Evolutionary conservation across 768 basidiomycete genomes (phyloP).

Genomic region (Guyanaporus albipodus): DNA sequence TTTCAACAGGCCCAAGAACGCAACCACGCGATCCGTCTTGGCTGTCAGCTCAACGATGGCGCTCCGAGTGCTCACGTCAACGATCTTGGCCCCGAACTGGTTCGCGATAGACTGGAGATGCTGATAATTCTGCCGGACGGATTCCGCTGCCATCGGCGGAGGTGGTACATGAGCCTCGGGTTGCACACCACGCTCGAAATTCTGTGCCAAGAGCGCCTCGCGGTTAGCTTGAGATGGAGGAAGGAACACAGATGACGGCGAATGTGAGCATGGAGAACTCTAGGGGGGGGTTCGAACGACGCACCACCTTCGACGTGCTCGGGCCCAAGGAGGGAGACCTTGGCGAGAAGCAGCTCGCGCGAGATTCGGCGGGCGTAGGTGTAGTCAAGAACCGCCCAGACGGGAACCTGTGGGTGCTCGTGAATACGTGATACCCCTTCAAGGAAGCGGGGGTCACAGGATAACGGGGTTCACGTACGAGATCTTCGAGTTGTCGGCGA

Average conservation of each 20-base stretch:
- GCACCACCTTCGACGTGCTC: constrained; percentile 94
- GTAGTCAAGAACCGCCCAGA: constrained; percentile 99
- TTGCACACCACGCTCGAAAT: constrained; percentile 64
- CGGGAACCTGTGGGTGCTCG: constrained; percentile 96
- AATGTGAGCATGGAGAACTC: constrained; percentile 9
- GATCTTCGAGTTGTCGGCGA: constrained; percentile 90
- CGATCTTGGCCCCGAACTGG: constrained; percentile 91
- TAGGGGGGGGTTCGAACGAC: constrained; percentile 76
- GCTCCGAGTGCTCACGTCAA: constrained; percentile 92
- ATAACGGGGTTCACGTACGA: constrained; percentile 53
- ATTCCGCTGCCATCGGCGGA: constrained; percentile 73
- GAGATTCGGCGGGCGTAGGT: constrained; percentile 88
- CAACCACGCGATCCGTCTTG: constrained; percentile 87
- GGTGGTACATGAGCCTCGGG: constrained; percentile 37
- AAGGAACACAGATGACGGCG: constrained; percentile 8
- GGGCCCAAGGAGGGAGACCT: constrained; percentile 95
- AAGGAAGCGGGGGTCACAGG: background rate
- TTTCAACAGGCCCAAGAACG: constrained; percentile 85
- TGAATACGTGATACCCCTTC: too few relatives aligned
- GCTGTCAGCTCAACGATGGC: constrained; percentile 94
- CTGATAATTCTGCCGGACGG: constrained; percentile 83
- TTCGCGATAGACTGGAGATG: constrained; percentile 80
- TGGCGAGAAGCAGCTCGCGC: constrained; percentile 91
- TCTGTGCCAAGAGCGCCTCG: constrained; percentile 68
- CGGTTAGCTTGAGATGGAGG: constrained; percentile 56